A percentile compares a stretch with the other conserved stretches of the same genome.
phyloP scores from a whole-genome alignment of 192 early-diverging fungal genomes.

The Coemansia sp. region DNA sequence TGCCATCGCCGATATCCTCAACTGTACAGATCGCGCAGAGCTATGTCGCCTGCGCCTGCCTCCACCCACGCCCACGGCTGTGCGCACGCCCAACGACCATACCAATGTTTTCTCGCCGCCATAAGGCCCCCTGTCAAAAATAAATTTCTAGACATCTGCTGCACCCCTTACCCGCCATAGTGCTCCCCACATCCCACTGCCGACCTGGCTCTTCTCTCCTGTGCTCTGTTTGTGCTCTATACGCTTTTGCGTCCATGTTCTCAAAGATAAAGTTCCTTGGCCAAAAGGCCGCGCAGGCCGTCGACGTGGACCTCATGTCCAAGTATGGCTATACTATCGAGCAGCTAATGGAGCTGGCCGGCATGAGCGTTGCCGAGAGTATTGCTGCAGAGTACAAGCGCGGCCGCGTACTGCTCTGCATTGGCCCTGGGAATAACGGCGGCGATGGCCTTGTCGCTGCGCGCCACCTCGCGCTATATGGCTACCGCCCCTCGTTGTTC shows the following conservation, averaged over 20 bases:
- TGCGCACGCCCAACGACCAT: constrained; percentile 25
- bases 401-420: constrained; percentile 61
- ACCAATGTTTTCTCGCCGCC: constrained; percentile 14
- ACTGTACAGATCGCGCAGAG: constrained; percentile 48
- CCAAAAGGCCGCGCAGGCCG: constrained; percentile 35
- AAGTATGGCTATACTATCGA: constrained; percentile 84
- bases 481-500: constrained; percentile 69
- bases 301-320: constrained; percentile 85
- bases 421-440: constrained; percentile 93
- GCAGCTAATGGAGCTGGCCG: constrained; percentile 81
- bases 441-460: constrained; percentile 96
- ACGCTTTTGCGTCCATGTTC: background rate
- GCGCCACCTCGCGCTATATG: constrained; percentile 85
- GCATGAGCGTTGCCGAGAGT: constrained; percentile 84
- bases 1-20: constrained; percentile 47
- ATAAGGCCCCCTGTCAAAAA: no score
- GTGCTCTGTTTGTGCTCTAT: background rate
- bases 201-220: background rate
- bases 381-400: constrained; percentile 64
- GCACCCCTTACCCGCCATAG: background rate
- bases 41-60: constrained; percentile 46
- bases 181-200: background rate
- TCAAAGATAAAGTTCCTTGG: constrained; percentile 38
- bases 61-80: constrained; percentile 38
- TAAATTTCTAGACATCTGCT: background rate